These are phyloP conservation scores for Colletotrichum spaethianum DNA, from an alignment of 2,329 filamentous ascomycete species.

Conservation along the genomic window DNA sequence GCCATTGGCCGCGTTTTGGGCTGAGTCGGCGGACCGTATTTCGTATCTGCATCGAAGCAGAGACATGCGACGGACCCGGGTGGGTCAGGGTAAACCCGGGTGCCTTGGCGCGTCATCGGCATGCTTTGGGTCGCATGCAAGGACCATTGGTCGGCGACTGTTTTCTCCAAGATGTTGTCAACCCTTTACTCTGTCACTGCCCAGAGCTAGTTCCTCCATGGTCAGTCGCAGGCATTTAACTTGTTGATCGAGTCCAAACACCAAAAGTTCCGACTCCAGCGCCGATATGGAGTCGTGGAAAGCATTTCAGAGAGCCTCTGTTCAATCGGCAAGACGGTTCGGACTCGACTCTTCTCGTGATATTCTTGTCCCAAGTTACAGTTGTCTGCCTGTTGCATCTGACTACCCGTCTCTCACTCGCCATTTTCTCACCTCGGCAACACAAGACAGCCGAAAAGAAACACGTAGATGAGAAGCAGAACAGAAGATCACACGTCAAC, in stretches of 20 bases:
- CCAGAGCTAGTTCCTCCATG: not conserved
- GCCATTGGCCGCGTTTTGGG: constrained; percentile 9
- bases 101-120: not conserved
- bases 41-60: constrained; percentile 35
- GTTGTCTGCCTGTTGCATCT: not conserved
- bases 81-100: not conserved
- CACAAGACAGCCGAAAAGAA: not conserved
- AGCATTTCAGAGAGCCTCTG: no score
- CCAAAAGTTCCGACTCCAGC: not conserved
- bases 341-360: not conserved
- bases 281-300: not conserved
- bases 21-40: constrained; percentile 31
- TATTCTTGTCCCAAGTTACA: not conserved
- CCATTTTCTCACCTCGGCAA: not conserved
- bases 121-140: not conserved
- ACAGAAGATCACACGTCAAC: not conserved
- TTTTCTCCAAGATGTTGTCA: not conserved
- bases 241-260: not conserved
- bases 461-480: not conserved
- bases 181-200: not conserved
- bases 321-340: not conserved
- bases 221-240: no score
- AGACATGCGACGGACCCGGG: constrained; percentile 24
- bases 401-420: not conserved
- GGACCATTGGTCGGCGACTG: not conserved